phyloP scores from a whole-genome alignment of 2,329 filamentous ascomycete species.

The Trichoderma sp. region DNA sequence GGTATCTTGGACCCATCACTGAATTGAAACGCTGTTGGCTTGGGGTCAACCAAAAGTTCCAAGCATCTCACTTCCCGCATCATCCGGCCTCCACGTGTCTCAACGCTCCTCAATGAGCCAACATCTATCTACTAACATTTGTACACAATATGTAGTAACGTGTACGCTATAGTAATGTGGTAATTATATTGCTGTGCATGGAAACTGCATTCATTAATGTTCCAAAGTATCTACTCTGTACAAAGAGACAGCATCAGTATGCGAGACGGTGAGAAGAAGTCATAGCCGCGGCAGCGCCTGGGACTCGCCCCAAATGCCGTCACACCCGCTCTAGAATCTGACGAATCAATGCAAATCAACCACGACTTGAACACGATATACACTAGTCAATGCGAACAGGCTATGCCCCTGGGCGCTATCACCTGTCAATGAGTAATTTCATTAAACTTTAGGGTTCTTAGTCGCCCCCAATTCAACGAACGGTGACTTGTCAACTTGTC shows the following conservation, averaged over 20 bases:
- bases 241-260: not conserved
- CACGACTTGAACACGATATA: not conserved
- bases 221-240: not conserved
- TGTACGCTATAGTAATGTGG: not conserved
- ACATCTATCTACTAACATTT: not conserved
- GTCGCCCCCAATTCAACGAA: not conserved
- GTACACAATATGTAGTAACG: not conserved
- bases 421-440: not conserved
- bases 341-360: not conserved
- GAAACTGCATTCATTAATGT: not conserved
- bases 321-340: not conserved
- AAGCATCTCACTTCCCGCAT: not conserved
- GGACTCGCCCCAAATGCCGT: not conserved
- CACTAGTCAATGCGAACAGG: not conserved
- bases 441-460: slow-evolving; percentile 2
- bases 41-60: not conserved
- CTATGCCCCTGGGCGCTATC: slow-evolving; percentile 1
- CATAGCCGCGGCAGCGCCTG: not conserved
- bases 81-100: not conserved
- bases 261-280: not conserved
- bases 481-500: not conserved
- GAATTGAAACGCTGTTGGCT: not conserved
- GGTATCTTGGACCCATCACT: not conserved
- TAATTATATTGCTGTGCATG: not conserved
- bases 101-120: not conserved